Conservation (phyloP, 2,329 filamentous ascomycete genomes). For the Leptographium procerum region DNA sequence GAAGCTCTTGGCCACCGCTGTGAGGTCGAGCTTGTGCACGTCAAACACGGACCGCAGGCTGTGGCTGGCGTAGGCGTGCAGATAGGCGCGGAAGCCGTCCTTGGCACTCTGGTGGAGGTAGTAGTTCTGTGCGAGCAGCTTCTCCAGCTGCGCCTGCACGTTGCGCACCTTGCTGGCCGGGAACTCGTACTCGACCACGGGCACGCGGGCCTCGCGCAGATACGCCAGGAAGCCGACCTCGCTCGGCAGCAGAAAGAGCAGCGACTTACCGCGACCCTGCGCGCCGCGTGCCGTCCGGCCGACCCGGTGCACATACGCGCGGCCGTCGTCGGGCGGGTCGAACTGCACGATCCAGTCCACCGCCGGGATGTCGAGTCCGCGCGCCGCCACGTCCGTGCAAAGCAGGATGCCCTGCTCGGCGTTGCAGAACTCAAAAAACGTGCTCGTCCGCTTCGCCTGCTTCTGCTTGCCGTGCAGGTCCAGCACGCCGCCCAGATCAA, state of each 20-base stretch:
- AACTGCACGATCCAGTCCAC: conserved; percentile 97
- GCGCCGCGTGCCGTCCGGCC: conserved; percentile 84
- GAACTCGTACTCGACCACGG: conserved; percentile 93
- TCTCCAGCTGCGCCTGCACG: conserved; percentile 83
- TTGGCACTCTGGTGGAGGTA: conserved; percentile 83
- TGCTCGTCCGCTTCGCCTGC: conserved; percentile 89
- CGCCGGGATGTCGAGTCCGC: conserved; percentile 85
- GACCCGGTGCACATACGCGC: conserved; percentile 91
- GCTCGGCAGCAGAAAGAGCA: conserved; percentile 86
- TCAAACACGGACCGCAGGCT: conserved; percentile 75
- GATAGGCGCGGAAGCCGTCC: conserved; percentile 75
- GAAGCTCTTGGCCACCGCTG: conserved; percentile 76
- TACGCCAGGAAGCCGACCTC: conserved; percentile 90
- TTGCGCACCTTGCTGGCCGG: conserved; percentile 85
- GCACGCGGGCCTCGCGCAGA: conserved; percentile 82
- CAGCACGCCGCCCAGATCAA: conserved; percentile 64
- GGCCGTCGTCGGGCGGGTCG: conserved; percentile 82
- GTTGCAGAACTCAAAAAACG: conserved; percentile 85
- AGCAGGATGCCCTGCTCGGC: conserved; percentile 77
- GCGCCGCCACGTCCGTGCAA: conserved; percentile 90
- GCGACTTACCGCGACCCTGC: conserved; percentile 71
- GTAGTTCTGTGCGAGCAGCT: conserved; percentile 89
- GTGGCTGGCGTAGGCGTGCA: conserved; percentile 90
- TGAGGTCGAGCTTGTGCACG: conserved; percentile 68
- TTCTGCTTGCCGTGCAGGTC: conserved; percentile 93